These are phyloP conservation scores for Phytophthora megakarya DNA, from an alignment of 352 stramenopile species.

Conservation along the genomic window DNA sequence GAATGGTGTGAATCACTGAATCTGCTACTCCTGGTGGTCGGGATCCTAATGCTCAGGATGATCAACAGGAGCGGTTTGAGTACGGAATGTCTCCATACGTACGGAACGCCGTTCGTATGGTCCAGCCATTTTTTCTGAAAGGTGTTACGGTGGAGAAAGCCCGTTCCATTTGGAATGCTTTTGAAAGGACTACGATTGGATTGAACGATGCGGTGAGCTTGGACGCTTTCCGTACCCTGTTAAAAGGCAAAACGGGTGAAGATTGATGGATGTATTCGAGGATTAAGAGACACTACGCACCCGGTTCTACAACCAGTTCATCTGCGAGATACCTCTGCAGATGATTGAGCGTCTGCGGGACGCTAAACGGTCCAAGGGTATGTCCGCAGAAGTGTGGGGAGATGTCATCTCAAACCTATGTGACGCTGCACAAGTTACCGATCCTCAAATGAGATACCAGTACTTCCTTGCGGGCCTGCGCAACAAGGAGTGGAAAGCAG, in stretches of 20 bases:
- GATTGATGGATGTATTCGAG: not conserved
- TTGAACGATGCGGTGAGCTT: not conserved
- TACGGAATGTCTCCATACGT: too few species aligned
- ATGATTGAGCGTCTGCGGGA: not conserved
- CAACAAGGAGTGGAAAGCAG: not conserved
- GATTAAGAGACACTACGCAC: not conserved
- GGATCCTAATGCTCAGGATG: too few species aligned
- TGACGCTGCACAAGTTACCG: not conserved
- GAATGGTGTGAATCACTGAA: too few species aligned
- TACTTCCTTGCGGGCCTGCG: not conserved
- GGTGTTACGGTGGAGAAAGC: not conserved
- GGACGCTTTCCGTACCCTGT: not conserved
- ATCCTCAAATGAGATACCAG: constrained; percentile 3
- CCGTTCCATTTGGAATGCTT: not conserved
- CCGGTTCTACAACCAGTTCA: not conserved
- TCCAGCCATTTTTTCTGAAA: not conserved
- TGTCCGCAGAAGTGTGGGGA: not conserved
- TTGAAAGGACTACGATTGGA: not conserved
- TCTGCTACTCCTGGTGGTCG: too few species aligned
- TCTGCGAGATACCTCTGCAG: not conserved
- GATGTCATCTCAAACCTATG: not conserved
- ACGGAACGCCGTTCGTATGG: too few species aligned
- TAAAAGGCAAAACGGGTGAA: constrained; percentile 1
- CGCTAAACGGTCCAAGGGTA: not conserved
- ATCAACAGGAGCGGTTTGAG: too few species aligned